Conservation (phyloP, 2,329 filamentous ascomycete genomes). For the Nectriaceae sp. region DNA sequence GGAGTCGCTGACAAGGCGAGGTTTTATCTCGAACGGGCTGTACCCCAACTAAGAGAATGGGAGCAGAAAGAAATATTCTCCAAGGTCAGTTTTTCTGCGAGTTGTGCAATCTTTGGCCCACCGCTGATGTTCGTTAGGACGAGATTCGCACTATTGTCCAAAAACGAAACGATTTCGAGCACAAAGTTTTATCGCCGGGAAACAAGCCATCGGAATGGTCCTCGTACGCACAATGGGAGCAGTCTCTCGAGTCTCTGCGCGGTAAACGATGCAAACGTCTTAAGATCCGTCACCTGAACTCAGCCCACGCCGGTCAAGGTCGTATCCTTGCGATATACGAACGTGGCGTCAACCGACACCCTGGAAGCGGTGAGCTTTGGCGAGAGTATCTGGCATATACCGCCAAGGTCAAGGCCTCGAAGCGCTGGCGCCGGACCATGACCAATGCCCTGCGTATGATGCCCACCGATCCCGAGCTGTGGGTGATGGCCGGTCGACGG, state of each 20-base stretch:
- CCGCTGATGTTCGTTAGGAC: constrained; percentile 53
- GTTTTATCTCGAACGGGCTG: constrained; percentile 89
- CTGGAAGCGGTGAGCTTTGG: constrained; percentile 81
- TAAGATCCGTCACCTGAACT: constrained; percentile 67
- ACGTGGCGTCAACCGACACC: constrained; percentile 80
- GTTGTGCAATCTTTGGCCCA: no score
- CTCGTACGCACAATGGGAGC: constrained; percentile 76
- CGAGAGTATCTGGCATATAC: constrained; percentile 86
- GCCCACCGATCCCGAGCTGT: constrained; percentile 79
- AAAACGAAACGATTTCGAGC: constrained; percentile 92
- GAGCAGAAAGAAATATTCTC: constrained; percentile 90
- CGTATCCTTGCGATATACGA: constrained; percentile 90
- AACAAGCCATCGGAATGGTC: constrained; percentile 78
- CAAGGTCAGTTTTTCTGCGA: constrained; percentile 53
- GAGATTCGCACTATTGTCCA: constrained; percentile 88
- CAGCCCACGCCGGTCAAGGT: constrained; percentile 72
- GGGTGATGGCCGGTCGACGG: constrained; percentile 81
- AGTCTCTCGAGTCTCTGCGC: constrained; percentile 72
- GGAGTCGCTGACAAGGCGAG: constrained; percentile 90
- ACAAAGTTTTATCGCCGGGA: constrained; percentile 82
- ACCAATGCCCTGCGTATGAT: constrained; percentile 79
- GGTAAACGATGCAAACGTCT: constrained; percentile 81
- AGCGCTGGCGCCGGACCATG: constrained; percentile 65
- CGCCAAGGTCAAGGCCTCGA: constrained; percentile 64
- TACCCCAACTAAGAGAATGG: constrained; percentile 90